Base-by-base conservation (phyloP, 352 stramenopile species). In the Globisporangium nodosum region DNA sequence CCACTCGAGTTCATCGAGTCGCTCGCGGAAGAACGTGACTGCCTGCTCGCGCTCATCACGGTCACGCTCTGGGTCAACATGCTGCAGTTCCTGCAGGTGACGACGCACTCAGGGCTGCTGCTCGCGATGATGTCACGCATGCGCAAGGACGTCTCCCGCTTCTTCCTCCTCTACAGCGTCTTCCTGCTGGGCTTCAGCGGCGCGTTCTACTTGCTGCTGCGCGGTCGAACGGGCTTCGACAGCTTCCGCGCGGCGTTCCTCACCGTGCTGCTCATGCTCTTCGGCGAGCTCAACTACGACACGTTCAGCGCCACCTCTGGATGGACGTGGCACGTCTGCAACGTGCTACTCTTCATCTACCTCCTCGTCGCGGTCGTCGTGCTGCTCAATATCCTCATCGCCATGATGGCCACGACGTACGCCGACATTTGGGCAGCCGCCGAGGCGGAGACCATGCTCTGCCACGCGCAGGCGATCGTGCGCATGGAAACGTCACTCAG, bases 121-220 rank as follows among this genome's bases (percentile, higher is more conserved):
- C 81, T 89, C 54, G 77, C 81, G 7, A 91, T 91, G 81, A 89
- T 91, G 81, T 71, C 69, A 13, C 74, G 82, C 63, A 84, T 91
- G 73, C 66, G 84, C 20, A 83, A 73, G 24, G 81, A 91, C 49
- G 74, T 88, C 48, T 74, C 74, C 42, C 76, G 74, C 4, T 91
- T 91, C 54, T 68, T 82, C 18, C 50, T 91, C 39, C 70, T 91
- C 24, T 91, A 91, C 58, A 70, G 64, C 0, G 81, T 89, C 4
- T 91, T 91, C 59, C 65, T 88, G 39, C 64, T 85, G 16, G 78
- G 78, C 42, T 88, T 87, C 54, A 88, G 71, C 53, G 81, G 78
- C 15, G 80, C 78, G 4, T 91, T 89, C 46, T 91, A 86, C 59
- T 64, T 89, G 18, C 54, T 91, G n/a, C 51, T 91, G 40, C 74